A percentile compares a stretch with the other conserved stretches of the same genome.
These are phyloP conservation scores for Huntiella omanensis DNA, from an alignment of 2,329 filamentous ascomycete species.

Conservation along the genomic window DNA sequence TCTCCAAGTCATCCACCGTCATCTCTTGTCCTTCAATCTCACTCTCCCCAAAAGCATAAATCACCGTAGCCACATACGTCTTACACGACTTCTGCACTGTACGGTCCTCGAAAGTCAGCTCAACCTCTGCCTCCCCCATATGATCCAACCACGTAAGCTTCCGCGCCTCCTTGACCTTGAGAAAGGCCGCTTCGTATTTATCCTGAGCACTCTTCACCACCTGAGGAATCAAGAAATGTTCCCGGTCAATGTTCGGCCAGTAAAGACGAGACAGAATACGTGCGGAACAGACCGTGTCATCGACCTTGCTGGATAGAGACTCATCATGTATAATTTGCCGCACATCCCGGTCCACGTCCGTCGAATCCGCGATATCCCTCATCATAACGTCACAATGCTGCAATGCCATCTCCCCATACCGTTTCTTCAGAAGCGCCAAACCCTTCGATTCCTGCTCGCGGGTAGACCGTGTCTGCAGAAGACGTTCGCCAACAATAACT, in stretches of 20 bases:
- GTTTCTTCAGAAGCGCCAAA: constrained; percentile 68
- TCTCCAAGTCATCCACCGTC: constrained; percentile 29
- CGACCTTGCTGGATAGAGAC: background rate
- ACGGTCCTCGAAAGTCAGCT: constrained; percentile 68
- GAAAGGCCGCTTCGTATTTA: constrained; percentile 57
- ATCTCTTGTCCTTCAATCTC: constrained; percentile 22
- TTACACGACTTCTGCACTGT: constrained; percentile 52
- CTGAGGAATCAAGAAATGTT: constrained; percentile 45
- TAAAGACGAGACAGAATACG: constrained; percentile 85
- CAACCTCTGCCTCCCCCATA: constrained; percentile 61
- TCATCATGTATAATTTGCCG: background rate
- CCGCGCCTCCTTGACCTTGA: constrained; percentile 60
- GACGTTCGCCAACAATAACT: constrained; percentile 65
- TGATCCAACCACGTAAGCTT: constrained; percentile 80
- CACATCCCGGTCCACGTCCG: constrained; percentile 38
- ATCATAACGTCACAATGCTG: constrained; percentile 97
- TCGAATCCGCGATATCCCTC: constrained; percentile 73
- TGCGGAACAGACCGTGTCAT: constrained; percentile 37
- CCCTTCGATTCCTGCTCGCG: constrained; percentile 71
- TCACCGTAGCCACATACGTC: constrained; percentile 74
- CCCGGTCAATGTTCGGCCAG: constrained; percentile 62
- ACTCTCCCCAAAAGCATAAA: constrained; percentile 47
- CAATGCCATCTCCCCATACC: constrained; percentile 68
- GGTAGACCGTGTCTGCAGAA: constrained; percentile 45
- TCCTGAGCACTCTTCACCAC: constrained; percentile 42